A percentile compares a stretch with the other conserved stretches of the same genome.
Conservation (phyloP, 345 rosid genomes). For the Aurinia saxatilis region DNA sequence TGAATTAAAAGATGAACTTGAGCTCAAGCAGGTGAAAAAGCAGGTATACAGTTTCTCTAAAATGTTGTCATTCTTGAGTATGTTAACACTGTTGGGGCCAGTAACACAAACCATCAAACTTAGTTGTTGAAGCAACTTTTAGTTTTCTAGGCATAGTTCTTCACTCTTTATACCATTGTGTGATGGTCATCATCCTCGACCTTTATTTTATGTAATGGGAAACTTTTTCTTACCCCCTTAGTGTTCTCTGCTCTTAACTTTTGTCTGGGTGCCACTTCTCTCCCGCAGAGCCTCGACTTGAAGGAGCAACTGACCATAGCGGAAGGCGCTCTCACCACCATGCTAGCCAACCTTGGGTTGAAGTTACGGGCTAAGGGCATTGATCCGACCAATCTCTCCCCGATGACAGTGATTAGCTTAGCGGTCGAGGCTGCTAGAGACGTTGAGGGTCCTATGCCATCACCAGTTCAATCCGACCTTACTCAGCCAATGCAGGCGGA, state of each 20-base stretch:
- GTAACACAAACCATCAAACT: no score
- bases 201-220: not conserved
- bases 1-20: constrained; percentile 62
- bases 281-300: not conserved
- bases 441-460: not conserved
- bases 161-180: not conserved
- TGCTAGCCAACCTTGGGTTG: not conserved
- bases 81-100: no score
- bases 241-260: no score
- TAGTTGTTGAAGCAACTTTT: not conserved
- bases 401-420: no score
- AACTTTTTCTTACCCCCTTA: no score
- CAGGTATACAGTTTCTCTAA: constrained; percentile 39
- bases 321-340: not conserved
- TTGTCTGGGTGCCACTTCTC: not conserved
- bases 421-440: not conserved
- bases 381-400: no score
- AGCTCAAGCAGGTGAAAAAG: constrained; percentile 60
- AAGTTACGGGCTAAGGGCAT: not conserved
- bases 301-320: not conserved
- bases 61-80: no score
- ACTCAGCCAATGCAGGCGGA: not conserved
- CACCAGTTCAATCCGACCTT: not conserved
- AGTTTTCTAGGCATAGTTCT: not conserved
- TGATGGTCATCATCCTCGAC: not conserved